These are phyloP conservation scores for Vitis hybrid DNA, from an alignment of 177 flowering plant genomes.

Conservation along the genomic window DNA sequence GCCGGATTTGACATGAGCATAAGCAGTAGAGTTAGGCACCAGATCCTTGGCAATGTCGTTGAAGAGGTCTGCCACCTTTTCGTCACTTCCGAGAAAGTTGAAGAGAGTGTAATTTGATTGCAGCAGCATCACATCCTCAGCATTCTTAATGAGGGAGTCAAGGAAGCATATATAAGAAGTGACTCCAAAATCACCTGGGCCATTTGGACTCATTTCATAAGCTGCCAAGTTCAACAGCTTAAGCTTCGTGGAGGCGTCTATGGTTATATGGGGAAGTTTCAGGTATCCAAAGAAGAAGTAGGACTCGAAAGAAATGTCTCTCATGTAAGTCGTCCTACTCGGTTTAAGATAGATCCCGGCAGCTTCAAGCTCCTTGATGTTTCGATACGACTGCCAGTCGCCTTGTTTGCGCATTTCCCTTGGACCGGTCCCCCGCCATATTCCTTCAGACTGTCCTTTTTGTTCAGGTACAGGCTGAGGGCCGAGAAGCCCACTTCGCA, in stretches of 20 bases:
- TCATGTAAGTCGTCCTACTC: no score
- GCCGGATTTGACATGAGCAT: neutral
- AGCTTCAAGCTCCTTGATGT: no score
- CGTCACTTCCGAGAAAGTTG: slow-evolving; percentile 6
- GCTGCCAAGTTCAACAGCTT: slow-evolving; percentile 20
- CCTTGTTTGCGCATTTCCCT: no score
- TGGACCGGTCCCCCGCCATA: no score
- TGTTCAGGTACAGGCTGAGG: no score
- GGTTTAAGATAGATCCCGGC: neutral
- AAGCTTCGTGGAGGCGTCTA: slow-evolving; percentile 13
- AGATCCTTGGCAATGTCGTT: slow-evolving; percentile 1
- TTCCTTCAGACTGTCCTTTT: no score
- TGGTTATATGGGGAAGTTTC: slow-evolving; percentile 7
- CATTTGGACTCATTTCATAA: slow-evolving; percentile 13
- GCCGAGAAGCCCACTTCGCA: no score
- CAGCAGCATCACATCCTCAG: slow-evolving; percentile 17
- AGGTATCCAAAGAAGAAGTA: neutral
- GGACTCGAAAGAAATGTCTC: neutral
- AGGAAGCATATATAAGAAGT: slow-evolving; percentile 20
- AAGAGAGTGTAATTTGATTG: neutral
- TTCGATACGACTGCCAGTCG: no score
- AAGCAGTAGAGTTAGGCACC: neutral
- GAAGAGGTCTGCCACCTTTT: neutral
- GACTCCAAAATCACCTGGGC: neutral
- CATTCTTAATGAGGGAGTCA: slow-evolving; percentile 19